Evolutionary conservation across 768 basidiomycete genomes (phyloP), one percentile per base, ranked within the genome.

Genomic region (Piloderma croceum): DNA sequence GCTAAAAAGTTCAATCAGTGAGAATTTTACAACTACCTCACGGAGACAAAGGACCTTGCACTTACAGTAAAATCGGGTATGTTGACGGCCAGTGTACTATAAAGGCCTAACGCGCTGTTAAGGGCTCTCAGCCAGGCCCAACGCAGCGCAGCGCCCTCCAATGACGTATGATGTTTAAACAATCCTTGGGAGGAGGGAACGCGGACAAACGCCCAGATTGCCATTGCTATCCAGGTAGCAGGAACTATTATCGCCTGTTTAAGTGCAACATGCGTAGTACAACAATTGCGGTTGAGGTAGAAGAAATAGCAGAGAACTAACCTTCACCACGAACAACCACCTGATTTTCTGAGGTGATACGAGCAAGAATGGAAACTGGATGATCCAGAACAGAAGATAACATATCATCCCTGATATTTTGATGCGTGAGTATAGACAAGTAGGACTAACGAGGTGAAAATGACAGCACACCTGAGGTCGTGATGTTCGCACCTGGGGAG

Each of bases 91-190:
- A 86, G 63, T 7, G 82, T 85, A 4, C 81, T 64, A 59, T 82
- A 91, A 46, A 77, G 74, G 0, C 86, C 87, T 17, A 92, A 61
- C 2, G 82, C 81, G 38, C 81, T 79, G 54, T 90, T 92, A 43
- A 94, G 52, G 1, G 80, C 77, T 38, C 70, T 70, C 35, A 94
- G 62, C 85, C 85, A 91, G 3, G 76, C 83, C 83, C 86, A 89
- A n/a, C 74, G 71, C 35, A 80, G 63, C 20, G 64, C 60, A 44
- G 70, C 67, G 2, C 79, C 86, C 13, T 53, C 60, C n/a, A 81
- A 49, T 6, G 60, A 63, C 1, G 80, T 60, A 37, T 74, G 73
- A 42, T 73, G 61, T 0, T 68, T 52, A 37, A 77, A 73, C 31
- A 90, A 65, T 23, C 83, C 82, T 3, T 67, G 65, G n/a, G 67